These are phyloP conservation scores for Wickerhamomyces strasburgensis DNA, from an alignment of 805 yeast species.

Conservation along the genomic window DNA sequence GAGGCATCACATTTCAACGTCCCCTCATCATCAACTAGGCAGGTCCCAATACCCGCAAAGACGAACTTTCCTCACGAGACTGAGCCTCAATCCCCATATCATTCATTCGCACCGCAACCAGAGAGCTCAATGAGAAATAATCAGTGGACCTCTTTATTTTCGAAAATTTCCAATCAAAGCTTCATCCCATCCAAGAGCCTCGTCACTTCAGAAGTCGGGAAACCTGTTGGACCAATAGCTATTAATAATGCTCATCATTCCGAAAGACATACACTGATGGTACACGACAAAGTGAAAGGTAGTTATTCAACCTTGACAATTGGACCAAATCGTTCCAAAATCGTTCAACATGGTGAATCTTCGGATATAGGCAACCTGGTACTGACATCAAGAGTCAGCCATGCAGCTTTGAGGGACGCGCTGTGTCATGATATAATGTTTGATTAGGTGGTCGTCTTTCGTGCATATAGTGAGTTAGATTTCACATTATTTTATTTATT, in stretches of 20 bases:
- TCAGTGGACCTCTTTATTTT: conserved; percentile 17
- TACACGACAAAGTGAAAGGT: conserved; percentile 14
- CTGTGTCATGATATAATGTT: conserved; percentile 9
- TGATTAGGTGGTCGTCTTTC: no score
- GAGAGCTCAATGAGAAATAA: conserved; percentile 4
- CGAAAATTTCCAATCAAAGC: conserved; percentile 11
- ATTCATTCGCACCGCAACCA: conserved; percentile 1
- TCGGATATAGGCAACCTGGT: conserved; percentile 20
- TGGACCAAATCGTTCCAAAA: conserved; percentile 24
- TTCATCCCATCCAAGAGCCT: conserved; percentile 8
- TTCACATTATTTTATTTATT: no score
- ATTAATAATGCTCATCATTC: neutral
- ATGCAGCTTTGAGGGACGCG: conserved; percentile 25
- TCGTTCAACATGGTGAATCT: conserved; percentile 24
- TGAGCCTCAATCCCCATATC: no score
- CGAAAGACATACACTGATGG: neutral
- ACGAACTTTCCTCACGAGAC: neutral
- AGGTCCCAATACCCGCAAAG: neutral
- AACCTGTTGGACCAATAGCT: conserved; percentile 10
- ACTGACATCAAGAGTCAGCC: conserved; percentile 22
- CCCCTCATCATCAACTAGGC: neutral
- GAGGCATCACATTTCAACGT: no score
- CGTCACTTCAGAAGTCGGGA: conserved; percentile 22
- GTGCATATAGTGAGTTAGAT: no score
- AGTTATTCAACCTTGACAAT: conserved; percentile 24